Conservation (phyloP, 2,329 filamentous ascomycete genomes). For the Lachnellula occidentalis region DNA sequence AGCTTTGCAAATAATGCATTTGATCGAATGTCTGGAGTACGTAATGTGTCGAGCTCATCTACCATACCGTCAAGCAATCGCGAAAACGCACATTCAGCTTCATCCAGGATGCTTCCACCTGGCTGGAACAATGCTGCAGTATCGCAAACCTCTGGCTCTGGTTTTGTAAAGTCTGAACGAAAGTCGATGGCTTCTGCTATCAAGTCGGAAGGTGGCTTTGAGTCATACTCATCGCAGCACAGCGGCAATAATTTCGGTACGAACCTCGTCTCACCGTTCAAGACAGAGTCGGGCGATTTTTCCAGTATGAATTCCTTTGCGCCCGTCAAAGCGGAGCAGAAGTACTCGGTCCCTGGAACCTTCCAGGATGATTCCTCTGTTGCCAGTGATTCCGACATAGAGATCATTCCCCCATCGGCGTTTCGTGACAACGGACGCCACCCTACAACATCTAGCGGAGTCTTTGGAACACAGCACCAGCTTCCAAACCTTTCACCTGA, state of each 20-base stretch:
- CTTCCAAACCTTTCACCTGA: constrained; percentile 9
- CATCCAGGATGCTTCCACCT: constrained; percentile 8
- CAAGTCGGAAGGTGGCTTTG: neutral
- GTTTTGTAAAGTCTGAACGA: constrained; percentile 7
- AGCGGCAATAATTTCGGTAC: neutral
- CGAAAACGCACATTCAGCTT: neutral
- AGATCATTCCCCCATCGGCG: constrained; percentile 26
- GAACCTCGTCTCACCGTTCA: neutral
- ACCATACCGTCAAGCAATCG: neutral
- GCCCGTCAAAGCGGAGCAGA: neutral
- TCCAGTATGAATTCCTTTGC: neutral
- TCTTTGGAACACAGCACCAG: neutral
- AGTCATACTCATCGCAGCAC: neutral
- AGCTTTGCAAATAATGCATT: constrained; percentile 22
- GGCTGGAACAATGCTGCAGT: neutral
- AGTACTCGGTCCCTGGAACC: constrained; percentile 15
- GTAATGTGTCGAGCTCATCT: constrained; percentile 8
- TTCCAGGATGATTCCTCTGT: constrained; percentile 19
- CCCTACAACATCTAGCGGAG: neutral
- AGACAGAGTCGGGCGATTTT: constrained; percentile 2
- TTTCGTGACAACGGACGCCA: constrained; percentile 26
- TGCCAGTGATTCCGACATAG: constrained; percentile 27
- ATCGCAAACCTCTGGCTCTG: neutral
- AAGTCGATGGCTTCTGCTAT: constrained; percentile 5
- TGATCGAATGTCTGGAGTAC: constrained; percentile 24